These are phyloP conservation scores for Ensete glaucum DNA, from an alignment of 176 grass and related monocot species.

Conservation along the genomic window DNA sequence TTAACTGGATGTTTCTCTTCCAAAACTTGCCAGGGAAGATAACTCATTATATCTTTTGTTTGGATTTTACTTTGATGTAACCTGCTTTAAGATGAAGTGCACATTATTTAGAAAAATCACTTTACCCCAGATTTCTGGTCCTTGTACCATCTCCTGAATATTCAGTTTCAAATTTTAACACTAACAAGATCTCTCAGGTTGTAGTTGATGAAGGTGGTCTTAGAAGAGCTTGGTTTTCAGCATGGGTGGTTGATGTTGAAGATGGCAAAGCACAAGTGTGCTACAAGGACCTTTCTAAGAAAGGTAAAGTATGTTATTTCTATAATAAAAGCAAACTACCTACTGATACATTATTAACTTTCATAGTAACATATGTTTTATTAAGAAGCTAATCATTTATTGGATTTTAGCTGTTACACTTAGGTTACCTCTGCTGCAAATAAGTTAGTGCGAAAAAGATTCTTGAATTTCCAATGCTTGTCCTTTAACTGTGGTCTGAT, in stretches of 20 bases:
- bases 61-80: background rate
- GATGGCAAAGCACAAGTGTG: slow-evolving; percentile 52
- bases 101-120: background rate
- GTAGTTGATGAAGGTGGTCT: slow-evolving; percentile 30
- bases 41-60: background rate
- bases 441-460: no score
- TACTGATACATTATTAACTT: background rate
- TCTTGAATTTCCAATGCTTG: no score
- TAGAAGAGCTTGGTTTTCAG: slow-evolving; percentile 75
- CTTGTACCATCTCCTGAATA: background rate
- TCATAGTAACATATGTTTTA: background rate
- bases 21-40: no score
- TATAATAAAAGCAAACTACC: background rate
- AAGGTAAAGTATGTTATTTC: slow-evolving; percentile 15
- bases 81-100: background rate
- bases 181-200: slow-evolving; percentile 37
- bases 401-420: background rate
- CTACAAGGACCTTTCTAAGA: slow-evolving; percentile 49
- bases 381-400: background rate
- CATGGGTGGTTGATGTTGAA: slow-evolving; percentile 72
- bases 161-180: background rate
- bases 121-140: background rate
- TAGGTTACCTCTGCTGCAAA: background rate
- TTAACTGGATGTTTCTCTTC: no score
- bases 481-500: no score